Base-by-base conservation (phyloP, 176 grass and related monocot genomes). In the Carex parvula region DNA sequence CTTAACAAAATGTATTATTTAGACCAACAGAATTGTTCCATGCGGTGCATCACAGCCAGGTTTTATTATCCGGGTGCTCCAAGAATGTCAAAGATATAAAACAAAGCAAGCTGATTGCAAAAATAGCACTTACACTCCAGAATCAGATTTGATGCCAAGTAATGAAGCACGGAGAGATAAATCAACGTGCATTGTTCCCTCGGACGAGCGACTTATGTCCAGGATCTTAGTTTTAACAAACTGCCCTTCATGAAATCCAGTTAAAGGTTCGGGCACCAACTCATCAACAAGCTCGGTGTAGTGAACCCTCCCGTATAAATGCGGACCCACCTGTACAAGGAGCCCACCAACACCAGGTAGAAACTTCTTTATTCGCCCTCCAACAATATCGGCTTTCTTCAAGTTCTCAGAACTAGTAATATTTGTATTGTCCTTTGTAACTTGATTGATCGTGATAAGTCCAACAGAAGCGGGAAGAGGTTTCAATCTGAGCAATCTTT, bases 201-300 rank as follows among this genome's bases (percentile, higher is more conserved):
- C 95, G 62, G 84, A 87, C 33, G 89, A 91, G 48, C 84, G 92
- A 69, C 63, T 81, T 84, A 94, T 84, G 80, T 90, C 76, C 15
- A 98, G 65, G 46, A 95, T 90, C 89, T 87, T 98, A 81, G 92
- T 91, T 83, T 98, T 98, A 74, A 98, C 95, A 87, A 98, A 98
- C 57, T 98, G 92, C 0, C 95, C 92, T 82, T 98, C 95, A 26
- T 83, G 86, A 83, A 91, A 95, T 79, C 86, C 83, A 87, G 85
- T 81, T 39, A 93, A 42, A 56, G 92, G 95, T 86, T 93, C 81
- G 32, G 84, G 75, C 74, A 93, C 84, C 95, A 91, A 98, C 4
- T 85, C 87, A 80, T 95, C 92, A 15, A 90, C 77, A 85, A 98
- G 88, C 87, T 98, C 95, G 68, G 92, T 94, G 86, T 98, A 95